Percentiles rank a stretch among this genome's conserved stretches.
Conservation (phyloP, 306 rosid species). For the Glycyrrhiza uralensis region DNA sequence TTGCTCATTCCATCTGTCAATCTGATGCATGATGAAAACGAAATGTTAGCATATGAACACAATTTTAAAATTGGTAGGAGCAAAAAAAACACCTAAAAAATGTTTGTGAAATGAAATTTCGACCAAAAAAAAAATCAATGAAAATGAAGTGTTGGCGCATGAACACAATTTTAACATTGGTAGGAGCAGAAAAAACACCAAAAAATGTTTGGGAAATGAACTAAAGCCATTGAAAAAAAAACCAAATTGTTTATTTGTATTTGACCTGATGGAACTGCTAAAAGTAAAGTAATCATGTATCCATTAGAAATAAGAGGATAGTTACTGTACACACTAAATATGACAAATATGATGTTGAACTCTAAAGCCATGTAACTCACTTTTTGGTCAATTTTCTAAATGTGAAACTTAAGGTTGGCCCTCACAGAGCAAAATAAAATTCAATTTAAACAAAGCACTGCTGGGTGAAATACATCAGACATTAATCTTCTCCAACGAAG, state of each 20-base stretch:
- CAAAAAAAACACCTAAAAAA: background rate
- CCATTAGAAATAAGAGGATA: background rate
- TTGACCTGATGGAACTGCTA: constrained; percentile 3
- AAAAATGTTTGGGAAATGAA: background rate
- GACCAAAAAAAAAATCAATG: too few relatives aligned
- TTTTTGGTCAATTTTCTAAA: background rate
- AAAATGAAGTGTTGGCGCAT: background rate
- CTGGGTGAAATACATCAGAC: background rate
- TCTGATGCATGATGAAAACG: constrained; percentile 38
- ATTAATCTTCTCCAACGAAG: background rate
- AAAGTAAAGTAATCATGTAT: background rate
- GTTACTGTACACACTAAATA: background rate
- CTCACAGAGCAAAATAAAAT: background rate
- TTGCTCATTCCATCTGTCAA: constrained; percentile 96
- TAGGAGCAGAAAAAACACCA: background rate
- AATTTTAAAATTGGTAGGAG: background rate
- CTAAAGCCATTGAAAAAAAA: background rate
- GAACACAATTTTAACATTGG: background rate
- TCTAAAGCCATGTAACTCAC: constrained; percentile 3
- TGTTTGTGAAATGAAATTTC: background rate
- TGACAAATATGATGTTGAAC: background rate
- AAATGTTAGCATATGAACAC: background rate
- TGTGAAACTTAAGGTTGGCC: background rate
- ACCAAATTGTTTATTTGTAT: background rate
- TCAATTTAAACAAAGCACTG: background rate